Percentiles rank a stretch among this genome's conserved stretches.
Conservation (phyloP, 805 yeast species). For the Ogataea henricii region DNA sequence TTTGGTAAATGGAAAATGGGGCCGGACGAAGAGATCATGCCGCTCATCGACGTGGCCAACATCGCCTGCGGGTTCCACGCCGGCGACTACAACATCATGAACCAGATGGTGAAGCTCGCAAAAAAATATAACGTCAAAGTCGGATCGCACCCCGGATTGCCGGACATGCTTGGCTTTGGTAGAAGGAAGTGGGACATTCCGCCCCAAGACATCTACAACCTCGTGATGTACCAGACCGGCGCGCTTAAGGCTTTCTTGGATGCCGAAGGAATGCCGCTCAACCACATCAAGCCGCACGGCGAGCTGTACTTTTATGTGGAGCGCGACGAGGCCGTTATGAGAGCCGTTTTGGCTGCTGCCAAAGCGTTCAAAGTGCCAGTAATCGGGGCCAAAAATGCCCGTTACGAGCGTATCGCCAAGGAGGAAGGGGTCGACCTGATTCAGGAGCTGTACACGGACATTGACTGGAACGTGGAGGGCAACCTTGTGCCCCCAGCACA, state of each 20-base stretch:
- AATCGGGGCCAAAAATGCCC: constrained; percentile 39
- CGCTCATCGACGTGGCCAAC: constrained; percentile 41
- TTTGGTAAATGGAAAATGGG: constrained; percentile 42
- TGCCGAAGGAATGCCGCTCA: constrained; percentile 37
- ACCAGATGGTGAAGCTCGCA: constrained; percentile 36
- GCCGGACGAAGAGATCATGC: constrained; percentile 43
- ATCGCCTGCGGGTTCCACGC: constrained; percentile 46
- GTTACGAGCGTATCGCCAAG: constrained; percentile 32
- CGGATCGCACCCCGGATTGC: constrained; percentile 44
- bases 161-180: constrained; percentile 43
- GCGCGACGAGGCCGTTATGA: constrained; percentile 38
- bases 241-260: constrained; percentile 40
- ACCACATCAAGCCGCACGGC: constrained; percentile 42
- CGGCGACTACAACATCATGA: constrained; percentile 41
- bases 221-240: constrained; percentile 42
- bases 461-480: constrained; percentile 38
- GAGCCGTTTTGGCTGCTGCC: constrained; percentile 39
- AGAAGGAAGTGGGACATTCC: constrained; percentile 39
- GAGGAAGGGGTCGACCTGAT: constrained; percentile 38
- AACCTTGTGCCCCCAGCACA: constrained; percentile 32
- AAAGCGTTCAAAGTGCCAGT: constrained; percentile 39
- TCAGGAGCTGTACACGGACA: constrained; percentile 40
- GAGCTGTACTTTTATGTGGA: constrained; percentile 41
- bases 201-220: constrained; percentile 39
- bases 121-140: constrained; percentile 38